Evolutionary conservation across 129 eudicot species (phyloP).

Genomic region (Lonicera japonica): DNA sequence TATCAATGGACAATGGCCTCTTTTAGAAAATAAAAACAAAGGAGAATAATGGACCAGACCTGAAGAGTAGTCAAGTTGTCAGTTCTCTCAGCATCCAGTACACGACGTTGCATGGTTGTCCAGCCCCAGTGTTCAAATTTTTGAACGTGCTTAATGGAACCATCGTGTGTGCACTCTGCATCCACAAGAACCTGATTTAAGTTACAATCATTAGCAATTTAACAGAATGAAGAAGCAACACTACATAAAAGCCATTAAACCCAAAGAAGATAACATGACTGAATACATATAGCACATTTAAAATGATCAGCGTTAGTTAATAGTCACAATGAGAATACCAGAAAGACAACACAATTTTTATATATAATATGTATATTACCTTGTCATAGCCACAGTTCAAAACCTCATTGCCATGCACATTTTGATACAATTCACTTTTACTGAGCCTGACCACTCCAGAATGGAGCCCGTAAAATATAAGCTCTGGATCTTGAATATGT

Average conservation of each 20-base stretch:
- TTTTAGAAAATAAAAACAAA: no score
- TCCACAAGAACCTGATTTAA: slow-evolving; percentile 86
- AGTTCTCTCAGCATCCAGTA: slow-evolving; percentile 81
- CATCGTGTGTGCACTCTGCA: slow-evolving; percentile 99
- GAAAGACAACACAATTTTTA: neutral
- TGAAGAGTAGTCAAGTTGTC: slow-evolving; percentile 67
- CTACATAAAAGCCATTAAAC: no score
- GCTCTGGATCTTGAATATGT: slow-evolving; percentile 53
- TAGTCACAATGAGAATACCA: neutral
- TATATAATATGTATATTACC: slow-evolving; percentile 22
- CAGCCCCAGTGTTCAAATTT: slow-evolving; percentile 96
- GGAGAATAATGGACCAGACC: slow-evolving; percentile 19
- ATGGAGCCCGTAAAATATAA: slow-evolving; percentile 69
- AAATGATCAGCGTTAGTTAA: neutral
- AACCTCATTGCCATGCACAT: slow-evolving; percentile 28
- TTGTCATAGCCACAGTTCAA: slow-evolving; percentile 69
- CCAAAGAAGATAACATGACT: no score
- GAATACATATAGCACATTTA: no score
- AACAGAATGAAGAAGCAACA: no score
- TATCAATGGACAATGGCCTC: no score
- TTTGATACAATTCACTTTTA: slow-evolving; percentile 43
- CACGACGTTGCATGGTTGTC: slow-evolving; percentile 69
- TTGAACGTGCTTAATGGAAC: slow-evolving; percentile 86
- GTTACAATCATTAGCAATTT: slow-evolving; percentile 10
- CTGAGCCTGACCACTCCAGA: slow-evolving; percentile 85